These are phyloP conservation scores for Microdochium bolleyi DNA, from an alignment of 2,329 filamentous ascomycete species.

Conservation along the genomic window DNA sequence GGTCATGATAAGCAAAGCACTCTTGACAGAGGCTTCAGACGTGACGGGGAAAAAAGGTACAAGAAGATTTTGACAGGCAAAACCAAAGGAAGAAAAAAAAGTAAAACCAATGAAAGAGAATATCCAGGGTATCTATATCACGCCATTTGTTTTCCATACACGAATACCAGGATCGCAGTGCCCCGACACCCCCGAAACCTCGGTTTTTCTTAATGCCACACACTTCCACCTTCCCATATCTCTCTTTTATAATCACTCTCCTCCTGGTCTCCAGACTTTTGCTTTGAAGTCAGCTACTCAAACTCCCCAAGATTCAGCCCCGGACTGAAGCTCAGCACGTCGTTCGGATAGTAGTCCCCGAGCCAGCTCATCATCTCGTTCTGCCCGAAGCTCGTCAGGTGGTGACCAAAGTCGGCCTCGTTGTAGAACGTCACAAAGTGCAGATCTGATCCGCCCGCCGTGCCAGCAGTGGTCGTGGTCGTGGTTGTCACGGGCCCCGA, in stretches of 20 bases:
- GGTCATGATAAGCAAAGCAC: no score
- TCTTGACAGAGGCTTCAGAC: no score
- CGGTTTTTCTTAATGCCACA: not conserved
- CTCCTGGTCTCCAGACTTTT: no score
- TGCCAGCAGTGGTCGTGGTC: not conserved
- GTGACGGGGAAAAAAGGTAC: not conserved
- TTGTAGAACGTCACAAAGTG: constrained; percentile 23
- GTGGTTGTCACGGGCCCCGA: not conserved
- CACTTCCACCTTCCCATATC: not conserved
- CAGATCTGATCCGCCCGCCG: constrained; percentile 10
- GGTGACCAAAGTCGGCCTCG: constrained; percentile 23
- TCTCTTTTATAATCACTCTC: not conserved
- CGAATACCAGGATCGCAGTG: not conserved
- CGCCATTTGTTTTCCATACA: not conserved
- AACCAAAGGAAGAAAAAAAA: not conserved
- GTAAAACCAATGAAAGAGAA: not conserved
- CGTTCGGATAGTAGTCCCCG: constrained; percentile 21
- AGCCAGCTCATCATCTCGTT: constrained; percentile 26
- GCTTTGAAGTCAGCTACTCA: no score
- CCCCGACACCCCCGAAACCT: not conserved
- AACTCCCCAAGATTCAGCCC: not conserved
- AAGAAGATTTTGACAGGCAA: no score
- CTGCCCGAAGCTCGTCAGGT: constrained; percentile 21
- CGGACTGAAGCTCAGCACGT: constrained; percentile 18
- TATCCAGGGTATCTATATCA: not conserved